These are phyloP conservation scores for Erysimum cheiranthoides DNA, from an alignment of 345 rosid genomes.

Conservation along the genomic window DNA sequence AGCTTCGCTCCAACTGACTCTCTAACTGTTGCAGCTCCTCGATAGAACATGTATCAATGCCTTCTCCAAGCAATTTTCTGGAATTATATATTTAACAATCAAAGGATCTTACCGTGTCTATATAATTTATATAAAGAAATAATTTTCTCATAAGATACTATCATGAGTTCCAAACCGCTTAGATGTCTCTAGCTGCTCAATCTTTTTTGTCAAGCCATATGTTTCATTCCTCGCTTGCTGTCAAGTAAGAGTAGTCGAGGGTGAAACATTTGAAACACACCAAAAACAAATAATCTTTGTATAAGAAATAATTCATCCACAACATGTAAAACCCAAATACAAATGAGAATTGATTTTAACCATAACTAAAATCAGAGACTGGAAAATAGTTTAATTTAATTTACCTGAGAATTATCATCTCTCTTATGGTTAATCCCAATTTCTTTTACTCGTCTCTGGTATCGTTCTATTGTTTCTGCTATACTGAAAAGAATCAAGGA, in stretches of 20 bases:
- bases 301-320: background rate
- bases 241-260: slow-evolving; percentile 32
- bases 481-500: slow-evolving; percentile 48
- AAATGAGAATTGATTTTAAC: background rate
- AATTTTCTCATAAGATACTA: background rate
- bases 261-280: background rate
- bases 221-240: slow-evolving; percentile 55
- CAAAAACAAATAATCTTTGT: background rate
- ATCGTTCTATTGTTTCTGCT: slow-evolving; percentile 72
- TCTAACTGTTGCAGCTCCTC: slow-evolving; percentile 77
- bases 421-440: slow-evolving; percentile 45
- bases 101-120: background rate
- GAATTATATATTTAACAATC: background rate
- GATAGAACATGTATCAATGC: slow-evolving; percentile 60
- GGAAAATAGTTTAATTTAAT: background rate
- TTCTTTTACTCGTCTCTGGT: slow-evolving; percentile 64
- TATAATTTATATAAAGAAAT: background rate
- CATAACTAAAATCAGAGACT: background rate
- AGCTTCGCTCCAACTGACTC: slow-evolving; percentile 77
- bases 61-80: slow-evolving; percentile 79
- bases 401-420: slow-evolving; percentile 56
- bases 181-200: slow-evolving; percentile 67
- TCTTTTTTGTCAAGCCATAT: slow-evolving; percentile 57
- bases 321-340: background rate
- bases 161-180: slow-evolving; percentile 52